A percentile compares a stretch with the other conserved stretches of the same genome.
Conservation (phyloP, 805 yeast genomes). For the Cyberlindnera mycetangii region DNA sequence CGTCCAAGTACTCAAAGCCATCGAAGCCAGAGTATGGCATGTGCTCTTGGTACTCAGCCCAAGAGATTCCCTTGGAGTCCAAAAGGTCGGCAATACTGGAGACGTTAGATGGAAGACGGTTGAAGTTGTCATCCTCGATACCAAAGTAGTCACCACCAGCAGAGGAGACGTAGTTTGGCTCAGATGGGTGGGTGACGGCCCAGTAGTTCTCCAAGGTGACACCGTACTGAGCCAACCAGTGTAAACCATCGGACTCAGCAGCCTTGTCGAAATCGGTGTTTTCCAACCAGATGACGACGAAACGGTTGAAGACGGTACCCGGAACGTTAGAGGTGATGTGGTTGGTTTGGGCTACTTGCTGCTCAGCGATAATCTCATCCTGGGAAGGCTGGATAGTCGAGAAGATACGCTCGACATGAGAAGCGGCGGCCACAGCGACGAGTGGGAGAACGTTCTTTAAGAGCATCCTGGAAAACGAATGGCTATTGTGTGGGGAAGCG, state of each 20-base stretch:
- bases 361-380: conserved; percentile 8
- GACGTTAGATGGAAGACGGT: conserved; percentile 42
- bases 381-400: conserved; percentile 11
- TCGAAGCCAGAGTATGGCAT: conserved; percentile 50
- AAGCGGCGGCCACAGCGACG: conserved; percentile 1
- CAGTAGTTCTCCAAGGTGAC: conserved; percentile 48
- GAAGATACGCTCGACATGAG: conserved; percentile 11
- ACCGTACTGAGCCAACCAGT: conserved; percentile 42
- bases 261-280: conserved; percentile 53
- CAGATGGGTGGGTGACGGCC: conserved; percentile 51
- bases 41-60: conserved; percentile 55
- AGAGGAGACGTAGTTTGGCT: conserved; percentile 44
- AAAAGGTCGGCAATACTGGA: conserved; percentile 45
- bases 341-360: conserved; percentile 20
- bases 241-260: conserved; percentile 40
- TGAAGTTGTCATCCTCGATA: conserved; percentile 43
- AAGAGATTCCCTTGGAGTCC: conserved; percentile 41
- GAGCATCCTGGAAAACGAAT: neutral
- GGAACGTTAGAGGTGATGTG: conserved; percentile 34
- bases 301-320: conserved; percentile 40
- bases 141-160: conserved; percentile 52
- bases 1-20: conserved; percentile 45
- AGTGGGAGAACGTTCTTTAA: conserved; percentile 5
- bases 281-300: conserved; percentile 47
- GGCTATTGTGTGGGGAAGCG: neutral